Base-by-base conservation (phyloP, 2,329 filamentous ascomycete genomes). In the Penicillium sp. region DNA sequence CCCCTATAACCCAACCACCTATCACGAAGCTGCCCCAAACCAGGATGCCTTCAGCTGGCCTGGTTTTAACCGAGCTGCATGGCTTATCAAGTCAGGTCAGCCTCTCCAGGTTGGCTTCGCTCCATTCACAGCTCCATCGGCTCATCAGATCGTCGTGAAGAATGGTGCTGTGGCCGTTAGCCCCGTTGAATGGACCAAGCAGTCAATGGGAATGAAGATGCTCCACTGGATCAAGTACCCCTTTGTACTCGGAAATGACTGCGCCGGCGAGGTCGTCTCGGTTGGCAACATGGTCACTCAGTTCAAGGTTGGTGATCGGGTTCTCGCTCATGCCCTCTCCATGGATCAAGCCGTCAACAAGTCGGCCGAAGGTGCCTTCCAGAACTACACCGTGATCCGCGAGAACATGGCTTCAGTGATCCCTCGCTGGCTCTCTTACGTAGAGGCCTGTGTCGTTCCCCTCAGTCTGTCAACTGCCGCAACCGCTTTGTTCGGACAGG, bases 381-480 rank as follows among this genome's bases (percentile, higher is more conserved):
- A 76, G 50, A 25, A 59, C 5, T 72, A 71, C 50, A 65, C 65
- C 4, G 44, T 72, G n/a, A 51, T 72, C 0, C 59, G 52, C 5
- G 57, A 56, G 2, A 53, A 65, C 4, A 50, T 69, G 50, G 56
- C 62, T 10, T 56, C 60, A 2, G 29, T 34, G 2, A 70, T 76
- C n/a, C 73, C 73, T 0, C 60, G 62, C 1, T 38, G 23, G 16
- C 45, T 75, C 38, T 62, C 61, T 0, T 73, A 63, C 38, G 68
- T 72, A 40, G 57, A 68, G 4, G 73, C 71, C 0, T 49, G 56
- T 15, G 71, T 73, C 4, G n/a, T 75, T 8, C 72, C 71, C 0
- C 57, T 75, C 1, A 66, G 61, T 6, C n/a, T 74, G 2, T 68
- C 69, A 0, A 75, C 73, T 0, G 70, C 71, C 6, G 53, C 66